Conservation (phyloP, 352 stramenopile species). For the Phytopythium delawarense region DNA sequence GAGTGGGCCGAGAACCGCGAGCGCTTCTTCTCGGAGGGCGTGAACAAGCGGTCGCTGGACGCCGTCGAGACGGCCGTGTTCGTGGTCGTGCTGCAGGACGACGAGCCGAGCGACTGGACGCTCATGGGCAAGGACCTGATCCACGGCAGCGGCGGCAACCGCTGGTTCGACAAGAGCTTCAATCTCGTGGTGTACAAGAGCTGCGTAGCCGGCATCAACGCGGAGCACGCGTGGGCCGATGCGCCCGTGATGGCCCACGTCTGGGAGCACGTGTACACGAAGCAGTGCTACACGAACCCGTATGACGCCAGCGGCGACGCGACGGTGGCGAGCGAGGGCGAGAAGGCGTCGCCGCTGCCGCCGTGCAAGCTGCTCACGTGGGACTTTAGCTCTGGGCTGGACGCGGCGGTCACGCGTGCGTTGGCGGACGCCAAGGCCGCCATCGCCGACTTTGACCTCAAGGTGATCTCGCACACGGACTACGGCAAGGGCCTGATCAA, state of each 20-base stretch:
- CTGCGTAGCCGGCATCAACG: slow-evolving; percentile 91
- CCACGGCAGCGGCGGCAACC: slow-evolving; percentile 88
- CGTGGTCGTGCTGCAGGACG: slow-evolving; percentile 70
- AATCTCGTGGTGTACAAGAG: slow-evolving; percentile 95
- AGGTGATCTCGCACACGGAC: slow-evolving; percentile 83
- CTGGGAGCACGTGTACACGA: slow-evolving; percentile 77
- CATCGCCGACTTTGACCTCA: slow-evolving; percentile 87
- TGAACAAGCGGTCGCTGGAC: slow-evolving; percentile 85
- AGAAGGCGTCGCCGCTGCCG: slow-evolving; percentile 44
- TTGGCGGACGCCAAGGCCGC: slow-evolving; percentile 48
- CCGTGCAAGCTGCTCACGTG: slow-evolving; percentile 51
- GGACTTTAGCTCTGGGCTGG: slow-evolving; percentile 54
- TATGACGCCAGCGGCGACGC: slow-evolving; percentile 56
- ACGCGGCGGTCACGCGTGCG: slow-evolving; percentile 48
- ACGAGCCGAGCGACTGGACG: slow-evolving; percentile 51
- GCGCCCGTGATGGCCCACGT: slow-evolving; percentile 84
- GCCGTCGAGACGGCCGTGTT: slow-evolving; percentile 78
- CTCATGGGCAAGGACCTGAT: slow-evolving; percentile 76
- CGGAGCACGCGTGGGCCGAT: slow-evolving; percentile 93
- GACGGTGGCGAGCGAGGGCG: slow-evolving; percentile 33
- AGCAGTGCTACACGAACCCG: slow-evolving; percentile 39
- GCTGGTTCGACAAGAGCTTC: slow-evolving; percentile 98
- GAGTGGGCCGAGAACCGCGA: slow-evolving; percentile 88
- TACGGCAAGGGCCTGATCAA: slow-evolving; percentile 91
- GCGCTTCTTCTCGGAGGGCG: slow-evolving; percentile 80